Percentiles rank a stretch among this genome's conserved stretches.
Evolutionary conservation across 1,284 basidiomycete genomes (phyloP).

Genomic region (Ustilago esculenta): DNA sequence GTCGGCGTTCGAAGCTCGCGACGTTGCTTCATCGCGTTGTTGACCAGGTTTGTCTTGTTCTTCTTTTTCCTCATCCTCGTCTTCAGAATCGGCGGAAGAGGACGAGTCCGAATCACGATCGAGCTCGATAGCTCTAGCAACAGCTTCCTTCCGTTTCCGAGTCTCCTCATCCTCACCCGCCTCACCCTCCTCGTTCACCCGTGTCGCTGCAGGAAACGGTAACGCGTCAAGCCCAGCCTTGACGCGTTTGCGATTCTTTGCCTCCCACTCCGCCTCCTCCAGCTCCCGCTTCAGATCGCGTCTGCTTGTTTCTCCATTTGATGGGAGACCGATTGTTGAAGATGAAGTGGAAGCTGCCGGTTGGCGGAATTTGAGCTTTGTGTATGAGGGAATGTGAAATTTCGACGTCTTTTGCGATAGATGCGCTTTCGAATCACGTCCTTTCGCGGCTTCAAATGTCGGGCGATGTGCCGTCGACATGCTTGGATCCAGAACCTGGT

Average conservation of each 20-base stretch:
- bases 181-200: slow-evolving; percentile 3
- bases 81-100: slow-evolving; percentile 5
- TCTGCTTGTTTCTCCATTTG: neutral
- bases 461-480: slow-evolving; percentile 65
- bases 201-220: slow-evolving; percentile 3
- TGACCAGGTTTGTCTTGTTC: too few species aligned
- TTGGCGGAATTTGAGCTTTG: slow-evolving; percentile 62
- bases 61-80: slow-evolving; percentile 22
- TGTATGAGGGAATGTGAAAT: slow-evolving; percentile 53
- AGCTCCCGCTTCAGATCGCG: slow-evolving; percentile 59
- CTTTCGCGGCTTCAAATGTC: slow-evolving; percentile 61
- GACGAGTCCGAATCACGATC: slow-evolving; percentile 26
- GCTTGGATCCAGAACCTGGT: neutral
- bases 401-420: slow-evolving; percentile 31
- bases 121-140: slow-evolving; percentile 12
- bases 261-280: slow-evolving; percentile 50
- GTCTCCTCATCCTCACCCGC: slow-evolving; percentile 24
- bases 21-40: slow-evolving; percentile 1
- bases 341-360: slow-evolving; percentile 19
- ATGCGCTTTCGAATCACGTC: slow-evolving; percentile 45
- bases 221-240: slow-evolving; percentile 5
- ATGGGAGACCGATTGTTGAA: neutral
- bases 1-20: too few species aligned
- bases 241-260: slow-evolving; percentile 32
- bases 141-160: slow-evolving; percentile 14